phyloP scores from a whole-genome alignment of 225 moss, liverwort and hornwort genomes.

The Sphagnum tenellum region DNA sequence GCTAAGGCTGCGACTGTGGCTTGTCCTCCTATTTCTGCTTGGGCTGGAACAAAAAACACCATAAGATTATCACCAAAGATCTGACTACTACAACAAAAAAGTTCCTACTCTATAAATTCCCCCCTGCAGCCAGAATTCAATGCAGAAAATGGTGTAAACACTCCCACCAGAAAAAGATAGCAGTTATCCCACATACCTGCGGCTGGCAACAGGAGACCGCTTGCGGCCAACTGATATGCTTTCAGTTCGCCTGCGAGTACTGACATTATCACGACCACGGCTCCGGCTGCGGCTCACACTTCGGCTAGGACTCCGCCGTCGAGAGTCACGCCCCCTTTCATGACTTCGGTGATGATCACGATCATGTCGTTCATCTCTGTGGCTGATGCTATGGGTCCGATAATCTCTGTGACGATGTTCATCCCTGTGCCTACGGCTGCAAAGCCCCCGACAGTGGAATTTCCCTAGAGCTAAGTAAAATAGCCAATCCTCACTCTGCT shows the following conservation, averaged over 20 bases:
- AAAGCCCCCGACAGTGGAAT: not conserved
- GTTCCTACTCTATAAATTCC: too few relatives aligned
- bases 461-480: too few relatives aligned
- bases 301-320: constrained; percentile 63
- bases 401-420: constrained; percentile 64
- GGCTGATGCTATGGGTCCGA: constrained; percentile 72
- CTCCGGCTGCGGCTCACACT: constrained; percentile 73
- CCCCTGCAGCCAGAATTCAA: too few relatives aligned
- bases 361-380: constrained; percentile 45
- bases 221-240: constrained; percentile 51
- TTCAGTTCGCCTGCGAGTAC: constrained; percentile 35
- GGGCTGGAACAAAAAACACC: constrained; percentile 20
- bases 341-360: constrained; percentile 47
- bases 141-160: too few relatives aligned
- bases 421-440: constrained; percentile 46
- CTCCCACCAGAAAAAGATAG: too few relatives aligned
- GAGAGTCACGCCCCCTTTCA: constrained; percentile 64
- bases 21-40: constrained; percentile 36
- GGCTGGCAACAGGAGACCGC: constrained; percentile 41
- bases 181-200: constrained; percentile 17
- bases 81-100: too few relatives aligned
- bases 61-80: too few relatives aligned
- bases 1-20: constrained; percentile 50
- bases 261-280: constrained; percentile 41
- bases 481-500: too few relatives aligned